Evolutionary conservation across 768 basidiomycete species (phyloP).

Genomic region (Peribolospora baueri): DNA sequence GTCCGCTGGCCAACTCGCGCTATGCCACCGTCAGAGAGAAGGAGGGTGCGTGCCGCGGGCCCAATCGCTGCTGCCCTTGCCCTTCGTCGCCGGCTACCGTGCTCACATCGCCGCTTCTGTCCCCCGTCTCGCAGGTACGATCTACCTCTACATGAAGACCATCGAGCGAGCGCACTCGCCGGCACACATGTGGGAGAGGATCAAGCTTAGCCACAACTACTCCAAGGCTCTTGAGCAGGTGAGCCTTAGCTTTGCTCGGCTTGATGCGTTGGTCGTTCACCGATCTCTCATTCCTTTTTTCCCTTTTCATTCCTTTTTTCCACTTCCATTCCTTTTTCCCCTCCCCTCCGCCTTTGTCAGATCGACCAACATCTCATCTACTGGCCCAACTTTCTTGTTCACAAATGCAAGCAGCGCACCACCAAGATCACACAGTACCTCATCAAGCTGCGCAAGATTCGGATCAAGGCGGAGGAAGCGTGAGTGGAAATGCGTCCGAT

Average conservation of each 20-base stretch:
- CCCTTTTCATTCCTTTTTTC: not conserved
- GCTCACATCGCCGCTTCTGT: not conserved
- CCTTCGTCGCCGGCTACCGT: not conserved
- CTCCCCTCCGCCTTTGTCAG: constrained; percentile 22
- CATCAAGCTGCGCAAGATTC: constrained; percentile 81
- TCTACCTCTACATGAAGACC: constrained; percentile 91
- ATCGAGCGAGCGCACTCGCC: constrained; percentile 92
- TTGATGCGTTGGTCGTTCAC: not conserved
- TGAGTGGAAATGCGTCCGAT: constrained; percentile 1
- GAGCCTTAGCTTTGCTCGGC: constrained; percentile 10
- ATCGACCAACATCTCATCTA: constrained; percentile 89
- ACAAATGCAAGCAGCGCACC: constrained; percentile 97
- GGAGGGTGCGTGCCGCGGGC: constrained; percentile 34
- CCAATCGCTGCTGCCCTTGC: not conserved
- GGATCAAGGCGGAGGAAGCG: constrained; percentile 10
- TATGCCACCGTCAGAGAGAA: constrained; percentile 96
- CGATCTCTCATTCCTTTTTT: not conserved
- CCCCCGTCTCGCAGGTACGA: constrained; percentile 28
- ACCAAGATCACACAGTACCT: constrained; percentile 99
- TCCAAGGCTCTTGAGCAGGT: constrained; percentile 88
- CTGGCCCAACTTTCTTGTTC: constrained; percentile 91
- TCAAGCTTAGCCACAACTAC: constrained; percentile 81
- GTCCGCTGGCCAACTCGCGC: constrained; percentile 88
- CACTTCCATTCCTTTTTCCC: not conserved
- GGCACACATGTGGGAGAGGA: constrained; percentile 90